Evolutionary conservation across 139 green algal genomes (phyloP), one percentile per base, ranked within the genome.

Genomic region (Parachlorella kessleri): DNA sequence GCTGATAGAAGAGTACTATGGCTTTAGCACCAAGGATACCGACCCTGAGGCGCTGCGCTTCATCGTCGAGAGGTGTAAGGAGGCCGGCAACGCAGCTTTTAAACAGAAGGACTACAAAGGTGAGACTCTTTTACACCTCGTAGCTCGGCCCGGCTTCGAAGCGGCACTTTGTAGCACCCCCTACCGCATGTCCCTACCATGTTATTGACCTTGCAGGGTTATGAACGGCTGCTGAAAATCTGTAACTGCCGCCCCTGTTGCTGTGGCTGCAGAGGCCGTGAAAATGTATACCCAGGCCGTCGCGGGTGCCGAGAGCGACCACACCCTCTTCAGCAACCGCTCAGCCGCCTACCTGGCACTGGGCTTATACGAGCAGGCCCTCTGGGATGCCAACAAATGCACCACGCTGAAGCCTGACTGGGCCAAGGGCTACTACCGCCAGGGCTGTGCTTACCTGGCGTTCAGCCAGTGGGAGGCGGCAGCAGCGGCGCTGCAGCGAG

Each of bases 371-470:
- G 72, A 85, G 35, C 33, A 89, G 26, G 87, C 88, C 8, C 24
- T 78, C 21, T 72, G 48, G 63, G 88, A 92, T 64, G 87, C 84
- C 4, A 36, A 54, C 24, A 83, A 83, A 35, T 40, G 66, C 39
- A 55, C 81, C 21, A 59, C 2, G 5, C 59, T 91, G 35, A 48
- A 55, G 3, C 73, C 70, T 0, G 55, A 73, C 33, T 92, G 88
- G 88, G 14, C 80, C 14, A 92, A 92, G 74, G 88, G 55, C 0
- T 78, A 88, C 75, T 92, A 90, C 63, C 83, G 88, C n/a, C 70
- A 85, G 10, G 87, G 85, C 6, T 82, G 79, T 40, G 79, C 70
- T 3, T 26, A 40, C 2, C 35, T 55, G 38, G 73, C 75, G 2
- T 37, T 88, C 21, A 79, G 66, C 48, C 55, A 83, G 63, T 83